Evolutionary conservation across 305 asterid genomes (phyloP).

Genomic region (Fraxinus platypoda): DNA sequence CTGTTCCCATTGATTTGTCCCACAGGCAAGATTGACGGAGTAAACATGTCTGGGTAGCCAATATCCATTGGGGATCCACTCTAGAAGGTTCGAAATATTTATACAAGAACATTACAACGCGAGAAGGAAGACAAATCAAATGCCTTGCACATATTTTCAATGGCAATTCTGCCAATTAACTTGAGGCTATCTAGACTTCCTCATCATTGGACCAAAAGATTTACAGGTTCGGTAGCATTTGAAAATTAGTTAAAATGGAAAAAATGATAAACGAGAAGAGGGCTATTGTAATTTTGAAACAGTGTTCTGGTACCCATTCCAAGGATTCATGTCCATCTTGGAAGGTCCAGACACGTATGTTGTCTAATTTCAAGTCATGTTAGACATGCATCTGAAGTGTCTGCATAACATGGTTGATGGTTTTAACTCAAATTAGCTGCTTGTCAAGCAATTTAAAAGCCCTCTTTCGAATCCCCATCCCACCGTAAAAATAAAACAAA

Average conservation of each 20-base stretch:
- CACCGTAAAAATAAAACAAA: not conserved
- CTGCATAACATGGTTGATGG: not conserved
- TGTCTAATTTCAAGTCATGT: not conserved
- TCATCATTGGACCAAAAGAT: not conserved
- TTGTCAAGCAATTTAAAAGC: not conserved
- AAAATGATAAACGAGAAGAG: not conserved
- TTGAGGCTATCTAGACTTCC: not conserved
- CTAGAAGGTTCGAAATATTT: slow-evolving; percentile 21
- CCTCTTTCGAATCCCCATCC: not conserved
- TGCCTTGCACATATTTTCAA: not conserved
- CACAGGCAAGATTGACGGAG: slow-evolving; percentile 61
- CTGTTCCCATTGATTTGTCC: slow-evolving; percentile 53
- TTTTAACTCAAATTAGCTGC: not conserved
- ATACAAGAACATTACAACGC: slow-evolving; percentile 13
- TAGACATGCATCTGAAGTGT: not conserved
- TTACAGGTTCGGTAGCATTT: not conserved
- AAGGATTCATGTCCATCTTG: not conserved
- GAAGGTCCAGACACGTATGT: not conserved
- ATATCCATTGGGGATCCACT: slow-evolving; percentile 49
- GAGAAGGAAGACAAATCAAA: not conserved
- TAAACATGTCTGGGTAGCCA: slow-evolving; percentile 43
- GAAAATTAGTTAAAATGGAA: not conserved
- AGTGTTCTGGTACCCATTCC: not conserved
- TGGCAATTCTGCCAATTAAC: not conserved
- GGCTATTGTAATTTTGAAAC: not conserved